Conservation (phyloP, 2,329 filamentous ascomycete genomes). For the Fusarium sp. region DNA sequence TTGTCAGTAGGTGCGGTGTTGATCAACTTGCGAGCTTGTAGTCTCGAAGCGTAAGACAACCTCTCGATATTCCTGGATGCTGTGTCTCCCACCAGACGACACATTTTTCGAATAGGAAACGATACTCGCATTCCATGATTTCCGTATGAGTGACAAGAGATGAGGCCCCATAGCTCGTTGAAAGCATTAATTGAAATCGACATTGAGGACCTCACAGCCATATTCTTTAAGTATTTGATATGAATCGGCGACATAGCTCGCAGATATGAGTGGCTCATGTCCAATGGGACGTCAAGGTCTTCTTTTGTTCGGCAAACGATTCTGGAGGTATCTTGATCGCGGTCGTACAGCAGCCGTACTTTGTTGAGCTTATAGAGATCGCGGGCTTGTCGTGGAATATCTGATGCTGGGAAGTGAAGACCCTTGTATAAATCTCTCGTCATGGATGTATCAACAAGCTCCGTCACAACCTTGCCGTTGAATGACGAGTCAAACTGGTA, state of each 20-base stretch:
- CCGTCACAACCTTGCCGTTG: constrained; percentile 89
- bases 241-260: constrained; percentile 93
- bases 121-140: constrained; percentile 85
- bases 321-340: constrained; percentile 81
- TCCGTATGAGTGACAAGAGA: constrained; percentile 87
- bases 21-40: constrained; percentile 89
- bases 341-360: constrained; percentile 86
- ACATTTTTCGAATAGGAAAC: constrained; percentile 93
- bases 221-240: constrained; percentile 86
- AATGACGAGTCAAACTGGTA: constrained; percentile 88
- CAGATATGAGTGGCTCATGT: constrained; percentile 86
- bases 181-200: constrained; percentile 93
- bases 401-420: constrained; percentile 87
- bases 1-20: constrained; percentile 83
- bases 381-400: constrained; percentile 85
- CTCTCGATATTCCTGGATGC: constrained; percentile 89
- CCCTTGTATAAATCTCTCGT: constrained; percentile 89
- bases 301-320: constrained; percentile 81
- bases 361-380: constrained; percentile 94
- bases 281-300: constrained; percentile 79
- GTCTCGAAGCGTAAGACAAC: constrained; percentile 83
- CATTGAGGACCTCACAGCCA: constrained; percentile 94
- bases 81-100: constrained; percentile 84
- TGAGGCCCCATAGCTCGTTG: constrained; percentile 85
- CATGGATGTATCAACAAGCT: constrained; percentile 82